These are phyloP conservation scores for Sporobolomyces phaffii DNA, from an alignment of 768 basidiomycete genomes.

Conservation along the genomic window DNA sequence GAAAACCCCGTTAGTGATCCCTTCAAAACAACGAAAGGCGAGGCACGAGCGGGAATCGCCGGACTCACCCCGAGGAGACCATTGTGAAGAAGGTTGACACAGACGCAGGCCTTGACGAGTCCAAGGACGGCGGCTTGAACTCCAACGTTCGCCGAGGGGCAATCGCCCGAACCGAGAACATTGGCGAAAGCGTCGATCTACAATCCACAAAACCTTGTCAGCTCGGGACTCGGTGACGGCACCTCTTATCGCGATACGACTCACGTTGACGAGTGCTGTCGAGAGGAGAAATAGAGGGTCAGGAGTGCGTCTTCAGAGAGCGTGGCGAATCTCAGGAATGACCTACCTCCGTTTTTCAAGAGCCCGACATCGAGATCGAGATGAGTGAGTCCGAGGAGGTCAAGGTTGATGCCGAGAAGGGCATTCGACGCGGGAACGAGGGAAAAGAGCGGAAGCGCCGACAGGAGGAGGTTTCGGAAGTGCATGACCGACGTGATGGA, in stretches of 20 bases:
- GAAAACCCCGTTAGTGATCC: background rate
- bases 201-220: too few species aligned
- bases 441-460: constrained; percentile 1
- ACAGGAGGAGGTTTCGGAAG: background rate
- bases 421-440: background rate
- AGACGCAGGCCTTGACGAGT: constrained; percentile 16
- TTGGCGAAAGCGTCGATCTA: constrained; percentile 10
- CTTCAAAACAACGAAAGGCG: background rate
- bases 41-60: background rate
- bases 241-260: background rate
- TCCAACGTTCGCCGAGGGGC: constrained; percentile 15
- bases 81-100: constrained; percentile 21
- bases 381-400: constrained; percentile 2
- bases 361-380: constrained; percentile 19
- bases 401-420: constrained; percentile 5
- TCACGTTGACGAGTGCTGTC: constrained; percentile 15
- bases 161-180: constrained; percentile 5
- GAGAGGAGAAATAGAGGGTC: background rate
- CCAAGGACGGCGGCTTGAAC: background rate
- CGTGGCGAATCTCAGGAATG: too few species aligned
- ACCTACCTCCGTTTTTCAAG: constrained; percentile 12
- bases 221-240: too few species aligned
- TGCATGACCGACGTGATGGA: background rate
- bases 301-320: too few species aligned
- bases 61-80: constrained; percentile 2